These are phyloP conservation scores for Dactylorhiza incarnata DNA, from an alignment of 106 monocot genomes.

Conservation along the genomic window DNA sequence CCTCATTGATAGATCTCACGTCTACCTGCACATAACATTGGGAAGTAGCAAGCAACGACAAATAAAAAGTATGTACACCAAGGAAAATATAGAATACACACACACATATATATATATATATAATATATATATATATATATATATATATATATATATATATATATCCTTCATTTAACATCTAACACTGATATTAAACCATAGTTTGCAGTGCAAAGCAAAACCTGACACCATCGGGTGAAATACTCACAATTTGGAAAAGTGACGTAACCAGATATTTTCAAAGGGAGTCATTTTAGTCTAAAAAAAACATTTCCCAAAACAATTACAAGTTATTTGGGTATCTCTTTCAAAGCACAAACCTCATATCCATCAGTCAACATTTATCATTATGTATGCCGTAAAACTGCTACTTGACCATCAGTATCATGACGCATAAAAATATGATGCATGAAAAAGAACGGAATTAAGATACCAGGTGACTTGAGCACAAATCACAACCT, in stretches of 20 bases:
- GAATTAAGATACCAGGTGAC: not conserved
- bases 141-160: no score
- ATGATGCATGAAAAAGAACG: not conserved
- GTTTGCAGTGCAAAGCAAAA: not conserved
- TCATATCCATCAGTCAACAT: not conserved
- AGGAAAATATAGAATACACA: not conserved
- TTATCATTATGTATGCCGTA: not conserved
- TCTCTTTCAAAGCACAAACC: not conserved
- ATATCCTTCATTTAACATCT: not conserved
- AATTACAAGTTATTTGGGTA: not conserved
- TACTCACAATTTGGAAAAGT: not conserved
- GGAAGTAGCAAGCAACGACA: not conserved
- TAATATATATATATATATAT: no score
- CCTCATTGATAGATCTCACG: constrained; percentile 33
- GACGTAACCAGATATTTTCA: not conserved
- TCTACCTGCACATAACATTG: constrained; percentile 50
- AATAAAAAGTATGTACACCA: not conserved
- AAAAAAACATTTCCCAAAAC: not conserved
- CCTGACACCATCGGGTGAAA: not conserved
- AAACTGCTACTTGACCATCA: not conserved
- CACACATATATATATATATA: no score
- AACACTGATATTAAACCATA: not conserved
- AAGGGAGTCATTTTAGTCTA: not conserved
- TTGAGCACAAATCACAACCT: not conserved
- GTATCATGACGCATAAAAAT: not conserved